A percentile compares a stretch with the other conserved stretches of the same genome.
Evolutionary conservation across 352 stramenopile genomes (phyloP).

Genomic region (Pythium periplocum): DNA sequence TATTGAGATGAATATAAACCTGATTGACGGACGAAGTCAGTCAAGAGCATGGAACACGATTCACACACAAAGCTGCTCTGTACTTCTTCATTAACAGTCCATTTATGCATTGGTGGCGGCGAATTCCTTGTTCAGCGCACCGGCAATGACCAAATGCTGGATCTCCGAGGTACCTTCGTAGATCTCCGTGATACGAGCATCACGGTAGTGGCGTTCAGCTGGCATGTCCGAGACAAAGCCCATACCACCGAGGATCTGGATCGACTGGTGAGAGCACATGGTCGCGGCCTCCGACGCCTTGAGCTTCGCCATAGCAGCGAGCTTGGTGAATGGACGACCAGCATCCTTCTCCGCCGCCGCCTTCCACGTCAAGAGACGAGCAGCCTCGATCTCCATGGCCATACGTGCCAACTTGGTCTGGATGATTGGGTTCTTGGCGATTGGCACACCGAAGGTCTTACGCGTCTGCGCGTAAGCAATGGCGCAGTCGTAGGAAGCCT

Average conservation of each 20-base stretch:
- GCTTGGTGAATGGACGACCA: conserved; percentile 86
- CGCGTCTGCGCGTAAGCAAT: conserved; percentile 94
- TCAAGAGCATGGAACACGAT: too few species aligned
- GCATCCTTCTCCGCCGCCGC: conserved; percentile 91
- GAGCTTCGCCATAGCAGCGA: conserved; percentile 96
- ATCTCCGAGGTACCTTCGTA: conserved; percentile 98
- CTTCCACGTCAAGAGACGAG: conserved; percentile 93
- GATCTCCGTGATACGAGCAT: conserved; percentile 97
- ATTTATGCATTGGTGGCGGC: conserved; percentile 11
- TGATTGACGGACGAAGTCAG: too few species aligned
- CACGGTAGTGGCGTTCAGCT: conserved; percentile 95
- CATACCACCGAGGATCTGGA: conserved; percentile 94
- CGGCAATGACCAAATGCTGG: conserved; percentile 95
- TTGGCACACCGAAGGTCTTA: conserved; percentile 92
- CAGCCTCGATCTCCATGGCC: conserved; percentile 89
- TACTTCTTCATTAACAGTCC: too few species aligned
- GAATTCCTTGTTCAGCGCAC: conserved; percentile 96
- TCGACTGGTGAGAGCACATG: conserved; percentile 94
- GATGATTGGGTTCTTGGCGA: conserved; percentile 87
- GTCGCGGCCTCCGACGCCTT: conserved; percentile 94
- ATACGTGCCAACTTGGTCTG: conserved; percentile 94
- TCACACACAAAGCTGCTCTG: too few species aligned
- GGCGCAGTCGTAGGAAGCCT: conserved; percentile 94
- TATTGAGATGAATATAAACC: too few species aligned
- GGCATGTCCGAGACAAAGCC: conserved; percentile 97